Evolutionary conservation across 176 grass and related monocot genomes (phyloP), one percentile per base, ranked within the genome.

Genomic region (Lolium multiflorum): DNA sequence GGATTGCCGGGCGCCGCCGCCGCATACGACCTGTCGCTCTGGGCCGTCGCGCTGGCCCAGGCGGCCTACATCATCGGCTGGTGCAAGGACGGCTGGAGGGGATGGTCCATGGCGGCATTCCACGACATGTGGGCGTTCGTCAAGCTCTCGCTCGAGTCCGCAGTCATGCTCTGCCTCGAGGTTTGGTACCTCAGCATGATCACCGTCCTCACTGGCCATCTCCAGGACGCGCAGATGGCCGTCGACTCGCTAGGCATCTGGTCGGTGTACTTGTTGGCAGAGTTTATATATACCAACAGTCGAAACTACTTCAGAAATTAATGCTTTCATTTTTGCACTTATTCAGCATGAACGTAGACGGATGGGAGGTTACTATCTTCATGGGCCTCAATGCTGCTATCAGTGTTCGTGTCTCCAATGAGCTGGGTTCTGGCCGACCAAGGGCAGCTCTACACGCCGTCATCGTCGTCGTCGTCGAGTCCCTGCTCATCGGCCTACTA

Each of bases 101-200:
- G 92, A 0, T 72, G 88, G 55, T 91, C 92, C 15, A 17, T 39
- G 51, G 80, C 81, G 6, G 89, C 89, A 0, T 91, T 92, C 85
- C 74, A 74, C 4, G 78, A 89, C 0, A 13, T 94, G 20, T 79
- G 84, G 67, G 59, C 85, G 0, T 92, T 94, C 67, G 48, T 94
- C 21, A 80, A 9, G 78, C 84, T 94, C 54, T 94, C 92, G 7
- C 65, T 94, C 43, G 87, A 89, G 74, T 94, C 92, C 0, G 87
- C 89, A 1, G 74, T 94, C 47, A 94, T 94, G 92, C 84, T 92
- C 18, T 94, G 89, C 84, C 87, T 94, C 4, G 92, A 94, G 74
- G 72, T 92, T 21, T 94, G 92, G 92, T 94, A 94, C 87, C 52
- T 88, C 50, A 39, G 73, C 65, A 31, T 85, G 6, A 84, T 94